Percentiles rank a stretch among this genome's conserved stretches.
Conservation (phyloP, 1,139 yeast genomes). For the Arxiozyma slooffiae region DNA sequence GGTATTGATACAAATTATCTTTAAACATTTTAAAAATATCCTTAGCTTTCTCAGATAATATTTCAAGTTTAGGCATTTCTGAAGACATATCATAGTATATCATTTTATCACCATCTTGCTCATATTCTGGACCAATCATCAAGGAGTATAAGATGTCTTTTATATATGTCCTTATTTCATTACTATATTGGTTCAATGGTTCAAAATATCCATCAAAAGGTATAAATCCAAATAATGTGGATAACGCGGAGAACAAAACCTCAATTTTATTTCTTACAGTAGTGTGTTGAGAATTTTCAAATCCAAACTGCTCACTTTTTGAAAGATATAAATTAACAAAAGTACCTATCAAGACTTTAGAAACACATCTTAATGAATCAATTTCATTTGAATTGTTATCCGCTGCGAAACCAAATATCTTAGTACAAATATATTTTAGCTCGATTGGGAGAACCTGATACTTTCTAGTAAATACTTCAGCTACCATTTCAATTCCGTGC, state of each 20-base stretch:
- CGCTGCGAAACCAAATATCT: constrained; percentile 43
- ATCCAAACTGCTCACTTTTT: constrained; percentile 31
- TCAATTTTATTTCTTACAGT: constrained; percentile 13
- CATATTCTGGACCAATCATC: constrained; percentile 26
- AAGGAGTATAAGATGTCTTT: constrained; percentile 20
- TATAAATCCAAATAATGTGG: constrained; percentile 21
- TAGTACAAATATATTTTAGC: constrained; percentile 42
- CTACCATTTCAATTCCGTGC: constrained; percentile 54
- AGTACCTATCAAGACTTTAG: constrained; percentile 70
- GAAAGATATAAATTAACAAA: constrained; percentile 42
- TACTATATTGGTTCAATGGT: constrained; percentile 28
- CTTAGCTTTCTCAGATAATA: constrained; percentile 25
- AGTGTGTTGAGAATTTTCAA: constrained; percentile 3
- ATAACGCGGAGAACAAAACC: constrained; percentile 16
- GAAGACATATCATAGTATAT: constrained; percentile 27
- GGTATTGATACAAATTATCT: constrained; percentile 16
- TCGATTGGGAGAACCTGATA: constrained; percentile 51
- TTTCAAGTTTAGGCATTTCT: constrained; percentile 20
- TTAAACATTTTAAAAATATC: constrained; percentile 19
- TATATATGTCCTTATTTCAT: constrained; percentile 24
- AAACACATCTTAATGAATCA: constrained; percentile 42
- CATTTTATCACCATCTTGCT: constrained; percentile 21
- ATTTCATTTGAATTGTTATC: constrained; percentile 30
- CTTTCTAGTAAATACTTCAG: constrained; percentile 38
- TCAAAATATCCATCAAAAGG: constrained; percentile 25